These are phyloP conservation scores for Exophiala xenobiotica DNA, from an alignment of 2,329 filamentous ascomycete genomes.

Conservation along the genomic window DNA sequence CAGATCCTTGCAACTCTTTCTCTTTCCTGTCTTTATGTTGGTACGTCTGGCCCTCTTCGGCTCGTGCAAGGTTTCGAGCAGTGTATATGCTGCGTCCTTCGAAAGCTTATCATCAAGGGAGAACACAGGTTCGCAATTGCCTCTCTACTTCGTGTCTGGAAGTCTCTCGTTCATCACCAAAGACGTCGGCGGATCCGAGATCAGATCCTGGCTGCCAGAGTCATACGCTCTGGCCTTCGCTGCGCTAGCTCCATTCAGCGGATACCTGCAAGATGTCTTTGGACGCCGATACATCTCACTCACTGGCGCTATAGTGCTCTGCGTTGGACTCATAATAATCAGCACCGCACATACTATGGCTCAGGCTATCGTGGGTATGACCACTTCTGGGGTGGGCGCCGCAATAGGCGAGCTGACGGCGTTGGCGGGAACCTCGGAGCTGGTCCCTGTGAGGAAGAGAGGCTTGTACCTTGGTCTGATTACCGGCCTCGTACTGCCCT, in stretches of 20 bases:
- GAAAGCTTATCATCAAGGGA: background rate
- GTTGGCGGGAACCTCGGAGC: conserved; percentile 15
- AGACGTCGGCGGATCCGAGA: conserved; percentile 4
- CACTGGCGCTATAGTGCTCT: conserved; percentile 6
- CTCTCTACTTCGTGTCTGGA: conserved; percentile 15
- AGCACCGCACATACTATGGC: conserved; percentile 10
- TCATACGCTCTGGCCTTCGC: conserved; percentile 12
- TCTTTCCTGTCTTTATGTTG: conserved; percentile 4
- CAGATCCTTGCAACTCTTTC: conserved; percentile 1
- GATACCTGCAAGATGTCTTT: conserved; percentile 18
- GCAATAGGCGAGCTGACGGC: conserved; percentile 16
- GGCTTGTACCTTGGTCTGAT: conserved; percentile 14
- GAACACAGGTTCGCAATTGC: conserved; percentile 14
- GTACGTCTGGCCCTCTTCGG: background rate
- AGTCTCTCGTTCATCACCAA: conserved; percentile 9
- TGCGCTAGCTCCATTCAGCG: conserved; percentile 13
- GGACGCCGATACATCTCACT: conserved; percentile 17
- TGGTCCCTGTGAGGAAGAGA: conserved; percentile 16
- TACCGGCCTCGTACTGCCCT: conserved; percentile 13
- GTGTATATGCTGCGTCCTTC: background rate
- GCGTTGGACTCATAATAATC: conserved; percentile 11
- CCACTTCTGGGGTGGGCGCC: conserved; percentile 11
- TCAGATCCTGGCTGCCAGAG: conserved; percentile 8
- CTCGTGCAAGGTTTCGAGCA: too few relatives aligned
- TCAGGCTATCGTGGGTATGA: conserved; percentile 9